Conservation (phyloP, 768 basidiomycete genomes). For the Symmetrospora coprosmae region DNA sequence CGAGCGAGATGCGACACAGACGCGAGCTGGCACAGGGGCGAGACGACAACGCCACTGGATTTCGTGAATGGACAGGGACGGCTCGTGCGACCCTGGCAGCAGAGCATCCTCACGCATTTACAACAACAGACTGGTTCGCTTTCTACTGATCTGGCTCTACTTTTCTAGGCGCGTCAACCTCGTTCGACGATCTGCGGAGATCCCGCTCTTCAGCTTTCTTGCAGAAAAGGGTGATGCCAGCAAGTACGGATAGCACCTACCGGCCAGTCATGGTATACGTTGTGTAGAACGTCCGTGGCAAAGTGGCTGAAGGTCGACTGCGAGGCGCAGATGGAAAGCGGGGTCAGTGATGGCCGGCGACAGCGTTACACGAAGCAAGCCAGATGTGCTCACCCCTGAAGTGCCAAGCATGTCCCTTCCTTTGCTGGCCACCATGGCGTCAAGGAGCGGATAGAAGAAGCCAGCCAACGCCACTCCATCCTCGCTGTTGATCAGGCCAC, state of each 20-base stretch:
- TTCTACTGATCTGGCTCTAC: no score
- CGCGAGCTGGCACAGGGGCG: no score
- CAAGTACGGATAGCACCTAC: neutral
- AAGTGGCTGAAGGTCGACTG: slow-evolving; percentile 64
- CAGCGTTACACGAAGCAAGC: neutral
- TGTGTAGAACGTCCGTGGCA: slow-evolving; percentile 55
- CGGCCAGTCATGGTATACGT: slow-evolving; percentile 41
- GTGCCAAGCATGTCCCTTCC: slow-evolving; percentile 54
- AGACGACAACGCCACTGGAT: no score
- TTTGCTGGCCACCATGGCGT: slow-evolving; percentile 54
- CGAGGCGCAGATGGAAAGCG: neutral
- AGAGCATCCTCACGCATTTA: no score
- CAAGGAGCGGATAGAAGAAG: slow-evolving; percentile 52
- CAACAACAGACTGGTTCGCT: neutral
- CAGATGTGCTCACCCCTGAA: slow-evolving; percentile 32
- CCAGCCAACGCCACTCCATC: slow-evolving; percentile 44
- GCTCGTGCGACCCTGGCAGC: no score
- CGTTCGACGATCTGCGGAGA: neutral
- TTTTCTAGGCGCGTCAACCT: no score
- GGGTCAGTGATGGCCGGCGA: no score
- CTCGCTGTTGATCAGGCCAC: slow-evolving; percentile 40
- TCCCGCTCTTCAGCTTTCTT: no score
- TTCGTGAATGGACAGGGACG: no score
- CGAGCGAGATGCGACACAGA: no score
- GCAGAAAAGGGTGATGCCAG: no score